Conservation (phyloP, 768 basidiomycete species). For the Lactarius vividus region DNA sequence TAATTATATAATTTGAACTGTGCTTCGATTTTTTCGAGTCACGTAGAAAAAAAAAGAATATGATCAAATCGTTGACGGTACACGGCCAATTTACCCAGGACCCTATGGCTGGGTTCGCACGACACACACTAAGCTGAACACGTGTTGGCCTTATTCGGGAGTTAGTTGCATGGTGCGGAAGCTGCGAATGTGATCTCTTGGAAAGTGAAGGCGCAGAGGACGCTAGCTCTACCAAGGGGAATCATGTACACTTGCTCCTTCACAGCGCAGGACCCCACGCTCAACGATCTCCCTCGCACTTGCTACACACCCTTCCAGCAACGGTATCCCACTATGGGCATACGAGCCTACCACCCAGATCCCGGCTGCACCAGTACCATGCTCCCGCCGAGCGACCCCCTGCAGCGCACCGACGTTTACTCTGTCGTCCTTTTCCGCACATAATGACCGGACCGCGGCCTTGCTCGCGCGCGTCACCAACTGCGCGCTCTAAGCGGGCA, state of each 20-base stretch:
- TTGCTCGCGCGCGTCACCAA: conserved; percentile 53
- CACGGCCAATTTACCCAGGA: too few species aligned
- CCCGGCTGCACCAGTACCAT: conserved; percentile 40
- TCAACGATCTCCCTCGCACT: conserved; percentile 59
- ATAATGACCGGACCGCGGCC: conserved; percentile 48
- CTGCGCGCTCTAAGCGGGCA: conserved; percentile 62
- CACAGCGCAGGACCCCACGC: conserved; percentile 30
- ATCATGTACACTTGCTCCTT: conserved; percentile 25
- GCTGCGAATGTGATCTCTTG: conserved; percentile 36
- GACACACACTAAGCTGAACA: too few species aligned
- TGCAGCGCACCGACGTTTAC: conserved; percentile 48
- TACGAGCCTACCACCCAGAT: conserved; percentile 75
- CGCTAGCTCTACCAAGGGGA: conserved; percentile 27
- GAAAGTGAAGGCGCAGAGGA: too few species aligned
- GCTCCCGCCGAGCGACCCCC: conserved; percentile 41
- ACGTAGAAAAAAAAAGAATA: too few species aligned
- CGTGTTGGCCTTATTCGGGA: too few species aligned
- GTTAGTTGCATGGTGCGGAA: conserved; percentile 57
- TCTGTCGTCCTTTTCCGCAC: conserved; percentile 26
- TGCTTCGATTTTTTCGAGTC: too few species aligned
- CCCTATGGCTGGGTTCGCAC: too few species aligned
- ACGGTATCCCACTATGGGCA: conserved; percentile 67
- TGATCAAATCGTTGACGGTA: too few species aligned
- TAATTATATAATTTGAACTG: too few species aligned
- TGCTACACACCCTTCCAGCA: conserved; percentile 77